Evolutionary conservation across 1,284 basidiomycete genomes (phyloP).

Genomic region (Pisolithus thermaeus): DNA sequence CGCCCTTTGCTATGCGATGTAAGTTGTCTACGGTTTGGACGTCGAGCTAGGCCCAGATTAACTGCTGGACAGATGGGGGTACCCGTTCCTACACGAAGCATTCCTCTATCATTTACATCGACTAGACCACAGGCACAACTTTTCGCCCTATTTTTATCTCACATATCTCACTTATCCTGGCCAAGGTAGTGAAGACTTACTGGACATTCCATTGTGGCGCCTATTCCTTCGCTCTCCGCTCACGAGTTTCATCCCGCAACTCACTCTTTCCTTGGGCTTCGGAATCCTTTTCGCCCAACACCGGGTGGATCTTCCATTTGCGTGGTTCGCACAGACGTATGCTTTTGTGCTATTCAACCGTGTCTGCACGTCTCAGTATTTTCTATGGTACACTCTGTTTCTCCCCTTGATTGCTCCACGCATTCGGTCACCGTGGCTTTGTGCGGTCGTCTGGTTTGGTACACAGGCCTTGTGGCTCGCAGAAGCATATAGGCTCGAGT

Average conservation of each 20-base stretch:
- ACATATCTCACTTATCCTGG: constrained; percentile 77
- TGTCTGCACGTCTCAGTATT: constrained; percentile 98
- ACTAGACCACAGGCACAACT: constrained; percentile 96
- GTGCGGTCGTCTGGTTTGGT: constrained; percentile 64
- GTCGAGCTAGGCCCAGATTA: constrained; percentile 4
- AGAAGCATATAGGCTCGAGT: constrained; percentile 86
- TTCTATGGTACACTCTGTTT: constrained; percentile 94
- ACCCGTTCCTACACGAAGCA: constrained; percentile 87
- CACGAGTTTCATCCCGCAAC: constrained; percentile 70
- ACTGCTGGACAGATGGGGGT: constrained; percentile 72
- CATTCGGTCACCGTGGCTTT: constrained; percentile 46
- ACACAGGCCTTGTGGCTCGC: constrained; percentile 83
- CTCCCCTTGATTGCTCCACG: constrained; percentile 77
- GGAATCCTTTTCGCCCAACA: constrained; percentile 60
- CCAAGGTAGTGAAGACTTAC: constrained; percentile 22
- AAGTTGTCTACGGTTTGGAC: constrained; percentile 27
- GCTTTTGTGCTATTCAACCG: constrained; percentile 95
- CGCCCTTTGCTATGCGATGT: constrained; percentile 71
- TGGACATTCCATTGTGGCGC: constrained; percentile 40
- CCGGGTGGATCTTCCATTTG: constrained; percentile 59
- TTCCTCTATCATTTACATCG: constrained; percentile 92
- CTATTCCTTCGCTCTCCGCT: constrained; percentile 55
- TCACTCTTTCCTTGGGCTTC: constrained; percentile 58
- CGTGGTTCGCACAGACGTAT: constrained; percentile 90
- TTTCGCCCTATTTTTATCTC: constrained; percentile 94